Conservation (phyloP, 768 basidiomycete genomes). For the Suillus ampliporus region DNA sequence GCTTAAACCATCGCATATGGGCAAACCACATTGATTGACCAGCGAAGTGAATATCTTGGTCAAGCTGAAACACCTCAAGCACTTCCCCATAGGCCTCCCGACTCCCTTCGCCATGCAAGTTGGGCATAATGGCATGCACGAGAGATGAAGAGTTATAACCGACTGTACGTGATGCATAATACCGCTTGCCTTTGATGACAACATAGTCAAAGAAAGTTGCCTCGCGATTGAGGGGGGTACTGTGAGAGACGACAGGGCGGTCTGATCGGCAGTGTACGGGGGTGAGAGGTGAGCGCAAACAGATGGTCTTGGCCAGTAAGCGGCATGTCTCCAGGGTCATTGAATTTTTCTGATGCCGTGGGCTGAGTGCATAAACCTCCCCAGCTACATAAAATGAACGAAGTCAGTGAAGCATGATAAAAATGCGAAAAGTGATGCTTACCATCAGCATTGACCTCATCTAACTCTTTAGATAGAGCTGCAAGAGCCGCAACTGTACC, state of each 20-base stretch:
- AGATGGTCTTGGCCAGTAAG: neutral
- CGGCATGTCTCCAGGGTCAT: neutral
- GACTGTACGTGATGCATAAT: neutral
- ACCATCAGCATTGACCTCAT: slow-evolving; percentile 4
- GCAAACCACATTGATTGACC: slow-evolving; percentile 10
- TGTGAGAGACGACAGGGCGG: neutral
- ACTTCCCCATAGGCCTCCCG: slow-evolving; percentile 6
- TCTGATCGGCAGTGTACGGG: slow-evolving; percentile 9
- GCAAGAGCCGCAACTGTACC: slow-evolving; percentile 6
- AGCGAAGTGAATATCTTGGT: neutral
- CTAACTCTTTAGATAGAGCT: slow-evolving; percentile 3
- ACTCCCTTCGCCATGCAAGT: neutral
- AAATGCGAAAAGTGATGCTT: neutral
- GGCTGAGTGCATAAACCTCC: neutral
- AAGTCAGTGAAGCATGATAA: neutral
- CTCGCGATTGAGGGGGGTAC: neutral
- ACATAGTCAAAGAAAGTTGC: neutral
- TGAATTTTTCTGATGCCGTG: neutral
- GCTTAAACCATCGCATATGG: slow-evolving; percentile 5
- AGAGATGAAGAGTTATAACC: neutral
- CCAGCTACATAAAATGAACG: slow-evolving; percentile 1
- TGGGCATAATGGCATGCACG: neutral
- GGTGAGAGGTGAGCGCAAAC: neutral
- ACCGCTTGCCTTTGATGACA: neutral
- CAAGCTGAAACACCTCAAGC: slow-evolving; percentile 9